Conservation (phyloP, 441 rosid species). For the Manihot esculenta region DNA sequence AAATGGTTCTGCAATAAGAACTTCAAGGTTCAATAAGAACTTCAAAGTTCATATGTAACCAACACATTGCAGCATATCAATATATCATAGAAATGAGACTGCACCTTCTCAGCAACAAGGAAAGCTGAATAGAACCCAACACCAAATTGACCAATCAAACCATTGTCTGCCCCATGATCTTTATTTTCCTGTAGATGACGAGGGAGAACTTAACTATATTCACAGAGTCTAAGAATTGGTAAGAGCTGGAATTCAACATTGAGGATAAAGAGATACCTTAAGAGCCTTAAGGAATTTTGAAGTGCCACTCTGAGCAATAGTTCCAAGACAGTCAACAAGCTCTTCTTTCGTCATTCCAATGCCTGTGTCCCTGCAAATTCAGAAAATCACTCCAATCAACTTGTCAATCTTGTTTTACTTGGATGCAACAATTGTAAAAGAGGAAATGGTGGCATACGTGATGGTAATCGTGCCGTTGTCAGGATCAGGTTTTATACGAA, state of each 20-base stretch:
- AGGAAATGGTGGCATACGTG: slow-evolving; percentile 38
- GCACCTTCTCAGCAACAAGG: slow-evolving; percentile 93
- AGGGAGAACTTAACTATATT: neutral
- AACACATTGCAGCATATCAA: slow-evolving; percentile 7
- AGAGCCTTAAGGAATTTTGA: slow-evolving; percentile 87
- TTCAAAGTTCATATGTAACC: neutral
- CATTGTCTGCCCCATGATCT: slow-evolving; percentile 80
- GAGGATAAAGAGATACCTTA: slow-evolving; percentile 45
- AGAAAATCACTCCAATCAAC: neutral
- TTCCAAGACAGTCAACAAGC: slow-evolving; percentile 93
- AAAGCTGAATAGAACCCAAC: slow-evolving; percentile 99
- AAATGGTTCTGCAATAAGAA: neutral
- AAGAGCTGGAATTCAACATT: neutral
- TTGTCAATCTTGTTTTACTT: neutral
- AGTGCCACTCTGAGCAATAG: slow-evolving; percentile 99
- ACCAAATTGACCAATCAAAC: slow-evolving; percentile 96
- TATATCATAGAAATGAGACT: neutral
- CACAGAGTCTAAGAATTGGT: neutral
- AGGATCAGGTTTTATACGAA: slow-evolving; percentile 82
- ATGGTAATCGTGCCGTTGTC: slow-evolving; percentile 87
- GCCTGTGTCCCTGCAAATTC: slow-evolving; percentile 76
- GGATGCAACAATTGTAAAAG: neutral
- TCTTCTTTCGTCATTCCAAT: slow-evolving; percentile 97
- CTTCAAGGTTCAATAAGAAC: too few species aligned
- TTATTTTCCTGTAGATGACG: slow-evolving; percentile 67